These are phyloP conservation scores for Funneliformis caledonium DNA, from an alignment of 371 early-diverging fungal genomes.

Conservation along the genomic window DNA sequence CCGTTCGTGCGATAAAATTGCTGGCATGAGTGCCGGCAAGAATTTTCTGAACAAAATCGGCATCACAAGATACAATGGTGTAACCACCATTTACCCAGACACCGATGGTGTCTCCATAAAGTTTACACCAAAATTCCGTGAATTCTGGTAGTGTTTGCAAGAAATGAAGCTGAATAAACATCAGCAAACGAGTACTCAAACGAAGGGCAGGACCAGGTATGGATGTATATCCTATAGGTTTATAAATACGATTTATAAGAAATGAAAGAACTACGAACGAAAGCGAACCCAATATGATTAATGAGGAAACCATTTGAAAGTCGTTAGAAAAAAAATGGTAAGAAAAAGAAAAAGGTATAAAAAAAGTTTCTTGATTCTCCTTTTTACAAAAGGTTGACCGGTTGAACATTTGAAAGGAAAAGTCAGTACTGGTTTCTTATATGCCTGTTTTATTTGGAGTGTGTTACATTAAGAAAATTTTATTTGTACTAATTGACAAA, in stretches of 20 bases:
- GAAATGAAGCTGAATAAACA: neutral
- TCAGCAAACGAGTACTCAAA: neutral
- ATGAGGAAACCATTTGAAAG: neutral
- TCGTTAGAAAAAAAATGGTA: neutral
- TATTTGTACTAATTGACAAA: too few relatives aligned
- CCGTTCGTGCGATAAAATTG: neutral
- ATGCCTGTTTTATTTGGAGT: neutral
- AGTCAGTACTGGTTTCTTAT: neutral
- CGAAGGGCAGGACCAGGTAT: neutral
- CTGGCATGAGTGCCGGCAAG: neutral
- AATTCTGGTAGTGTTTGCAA: neutral
- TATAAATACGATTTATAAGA: neutral
- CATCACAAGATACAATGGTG: slow-evolving; percentile 7
- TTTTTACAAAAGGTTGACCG: neutral
- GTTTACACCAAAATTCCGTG: slow-evolving; percentile 2
- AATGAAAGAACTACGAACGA: neutral
- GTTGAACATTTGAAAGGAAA: neutral
- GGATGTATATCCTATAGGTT: neutral
- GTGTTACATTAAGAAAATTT: neutral
- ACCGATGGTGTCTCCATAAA: neutral
- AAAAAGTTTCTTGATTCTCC: neutral
- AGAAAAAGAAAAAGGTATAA: neutral
- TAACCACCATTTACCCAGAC: slow-evolving; percentile 1
- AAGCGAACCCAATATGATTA: neutral
- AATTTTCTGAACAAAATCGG: neutral